Evolutionary conservation across 805 yeast genomes (phyloP), one percentile per base, ranked within the genome.

Genomic region (Grigorovia humatica): DNA sequence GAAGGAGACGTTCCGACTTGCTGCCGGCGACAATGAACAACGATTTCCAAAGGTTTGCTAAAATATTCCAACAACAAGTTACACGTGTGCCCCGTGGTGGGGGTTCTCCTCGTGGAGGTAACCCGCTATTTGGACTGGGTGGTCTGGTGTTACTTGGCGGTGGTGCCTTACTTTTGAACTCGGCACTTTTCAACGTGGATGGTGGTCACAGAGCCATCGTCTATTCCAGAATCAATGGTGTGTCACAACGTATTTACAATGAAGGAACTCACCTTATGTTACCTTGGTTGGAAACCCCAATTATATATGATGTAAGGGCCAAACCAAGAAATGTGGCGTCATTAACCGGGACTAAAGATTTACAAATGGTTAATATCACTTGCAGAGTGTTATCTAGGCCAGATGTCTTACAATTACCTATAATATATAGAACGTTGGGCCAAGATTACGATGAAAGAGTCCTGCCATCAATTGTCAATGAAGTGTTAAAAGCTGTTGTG

Each of bases 331-430:
- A 89, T 60, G 95, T 93, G 55, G 87, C 97, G 13, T 88, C 96
- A 27, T 78, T 95, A 63, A 93, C 99, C 1, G 99, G 99, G 58
- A 93, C 99, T 20, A 93, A 93, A 73, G 99, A 93, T 72, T 78
- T 93, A 66, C 99, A 93, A 74, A 93, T 93, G 99, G 99, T 93
- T 48, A 93, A 89, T 70, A 91, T 93, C 65, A 91, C 98, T n/a
- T 93, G 99, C 70, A 84, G 99, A 74, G 99, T 93, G 27, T 78
- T 93, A 61, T 85, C 95, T 51, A 83, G 90, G 68, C 99, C 99
- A 0, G 84, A 85, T 52, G 77, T 88, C 30, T 69, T 70, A 49
- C 81, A 88, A 49, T 76, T 93, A 59, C 96, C 98, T 27, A 76
- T 75, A 12, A 87, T 93, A 58, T 93, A 80, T 74, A 82, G 98